These are phyloP conservation scores for Ramaria rubella DNA, from an alignment of 768 basidiomycete species.

Conservation along the genomic window DNA sequence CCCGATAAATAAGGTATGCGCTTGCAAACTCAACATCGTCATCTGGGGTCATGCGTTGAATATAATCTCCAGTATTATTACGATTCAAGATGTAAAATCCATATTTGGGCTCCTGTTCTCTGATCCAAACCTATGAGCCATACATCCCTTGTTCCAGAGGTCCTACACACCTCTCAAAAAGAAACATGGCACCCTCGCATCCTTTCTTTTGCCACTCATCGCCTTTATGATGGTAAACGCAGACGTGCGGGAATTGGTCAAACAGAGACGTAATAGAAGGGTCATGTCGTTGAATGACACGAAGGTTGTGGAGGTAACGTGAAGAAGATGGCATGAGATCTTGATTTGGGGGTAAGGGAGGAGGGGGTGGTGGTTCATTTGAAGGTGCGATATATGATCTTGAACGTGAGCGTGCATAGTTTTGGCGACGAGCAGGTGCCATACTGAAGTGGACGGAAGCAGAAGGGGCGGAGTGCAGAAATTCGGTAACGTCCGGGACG, in stretches of 20 bases:
- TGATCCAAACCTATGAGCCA: constrained; percentile 22
- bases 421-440: constrained; percentile 7
- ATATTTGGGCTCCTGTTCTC: constrained; percentile 73
- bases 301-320: constrained; percentile 72
- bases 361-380: background rate
- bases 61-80: constrained; percentile 71
- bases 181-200: constrained; percentile 83
- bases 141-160: background rate
- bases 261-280: constrained; percentile 74
- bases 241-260: constrained; percentile 85
- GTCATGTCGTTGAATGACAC: constrained; percentile 71
- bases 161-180: constrained; percentile 67
- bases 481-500: background rate
- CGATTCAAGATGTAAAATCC: constrained; percentile 83
- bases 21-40: constrained; percentile 61
- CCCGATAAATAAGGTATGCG: constrained; percentile 65
- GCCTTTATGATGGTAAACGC: constrained; percentile 70
- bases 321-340: constrained; percentile 51
- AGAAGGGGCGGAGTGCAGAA: background rate
- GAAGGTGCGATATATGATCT: background rate
- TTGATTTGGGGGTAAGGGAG: background rate
- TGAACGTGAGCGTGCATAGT: constrained; percentile 1
- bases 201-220: constrained; percentile 73
- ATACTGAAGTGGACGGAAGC: background rate
- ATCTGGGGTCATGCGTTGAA: constrained; percentile 69